Base-by-base conservation (phyloP, 176 grass and related monocot species). In the Cenchrus purpureus region DNA sequence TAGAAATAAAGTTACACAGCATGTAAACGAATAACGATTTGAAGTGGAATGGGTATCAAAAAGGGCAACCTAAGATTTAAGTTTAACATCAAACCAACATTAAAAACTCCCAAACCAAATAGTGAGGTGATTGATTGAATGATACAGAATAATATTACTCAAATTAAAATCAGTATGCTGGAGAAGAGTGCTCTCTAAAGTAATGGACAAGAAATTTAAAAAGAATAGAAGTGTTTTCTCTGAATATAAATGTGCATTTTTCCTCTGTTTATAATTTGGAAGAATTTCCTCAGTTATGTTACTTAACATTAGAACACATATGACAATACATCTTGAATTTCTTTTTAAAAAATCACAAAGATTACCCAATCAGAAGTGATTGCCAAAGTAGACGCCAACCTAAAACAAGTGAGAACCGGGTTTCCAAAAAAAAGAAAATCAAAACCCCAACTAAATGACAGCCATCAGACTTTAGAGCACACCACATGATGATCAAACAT, bases 271-370 rank as follows among this genome's bases (percentile, higher is more conserved):
- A 62, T 44, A 79, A 17, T 64, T 14, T 31, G 22, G 1, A 0
- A 6, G 11, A 32, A 65, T 28, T 79, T 79, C 28, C 48, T 17
- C 50, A 73, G 8, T 8, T 31, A 28, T 52, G 28, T 31, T 50
- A 51, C n/a, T 51, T 15, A 73, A 50, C 50, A 72, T 50, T 29
- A 73, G n/a, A 51, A 73, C n/a, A 73, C 28, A 72, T 50, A 15
- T 56, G 54, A 50, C 70, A 71, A 13, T 29, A 52, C 71, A 52
- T 10, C 6, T 53, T 3, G 49, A 53, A 52, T 52, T 51, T 29
- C 11, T 51, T 51, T 73, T 12, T 12, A 51, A 7, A 73, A 73
- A 16, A 73, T 7, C 13, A 29, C 13, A 73, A 73, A 0, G 3
- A 53, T 31, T 73, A 34, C 12, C 61, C 10, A 50, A 79, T 16